A percentile compares a stretch with the other conserved stretches of the same genome.
Evolutionary conservation across 352 stramenopile genomes (phyloP).

Genomic region (Phytophthora sp.): DNA sequence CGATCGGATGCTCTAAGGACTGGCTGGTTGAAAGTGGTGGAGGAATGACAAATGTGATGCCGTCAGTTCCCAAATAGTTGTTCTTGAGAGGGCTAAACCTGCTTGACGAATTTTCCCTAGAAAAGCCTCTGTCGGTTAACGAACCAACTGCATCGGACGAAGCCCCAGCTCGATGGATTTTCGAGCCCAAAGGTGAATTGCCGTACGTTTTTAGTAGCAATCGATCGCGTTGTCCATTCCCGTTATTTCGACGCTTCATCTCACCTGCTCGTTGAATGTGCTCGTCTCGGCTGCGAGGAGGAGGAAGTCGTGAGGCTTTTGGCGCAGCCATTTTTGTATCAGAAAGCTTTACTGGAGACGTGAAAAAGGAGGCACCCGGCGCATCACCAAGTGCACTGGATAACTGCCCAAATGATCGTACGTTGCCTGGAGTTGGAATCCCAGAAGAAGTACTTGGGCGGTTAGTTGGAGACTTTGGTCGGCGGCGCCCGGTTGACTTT

Average conservation of each 20-base stretch:
- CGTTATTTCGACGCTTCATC: constrained; percentile 47
- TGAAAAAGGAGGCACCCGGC: constrained; percentile 37
- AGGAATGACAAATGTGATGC: constrained; percentile 61
- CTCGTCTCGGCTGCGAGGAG: constrained; percentile 50
- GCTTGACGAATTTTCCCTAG: constrained; percentile 15
- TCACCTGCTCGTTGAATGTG: constrained; percentile 30
- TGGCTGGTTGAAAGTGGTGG: constrained; percentile 45
- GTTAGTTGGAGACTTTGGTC: constrained; percentile 42
- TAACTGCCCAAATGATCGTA: constrained; percentile 40
- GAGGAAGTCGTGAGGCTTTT: constrained; percentile 41
- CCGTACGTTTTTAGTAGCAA: constrained; percentile 63
- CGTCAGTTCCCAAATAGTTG: constrained; percentile 48
- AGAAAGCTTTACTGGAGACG: constrained; percentile 34
- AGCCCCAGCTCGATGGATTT: constrained; percentile 21
- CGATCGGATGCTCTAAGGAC: constrained; percentile 24
- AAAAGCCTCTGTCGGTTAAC: constrained; percentile 7
- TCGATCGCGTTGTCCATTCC: constrained; percentile 48
- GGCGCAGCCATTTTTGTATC: constrained; percentile 17
- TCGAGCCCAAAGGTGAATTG: constrained; percentile 20
- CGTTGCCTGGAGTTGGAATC: constrained; percentile 10
- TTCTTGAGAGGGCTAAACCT: constrained; percentile 48
- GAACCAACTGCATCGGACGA: constrained; percentile 19
- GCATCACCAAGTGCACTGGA: constrained; percentile 27
- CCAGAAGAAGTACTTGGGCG: constrained; percentile 30
- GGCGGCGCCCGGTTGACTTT: constrained; percentile 24